Conservation (phyloP, 2,329 filamentous ascomycete genomes). For the Phyllosticta capitalensis region DNA sequence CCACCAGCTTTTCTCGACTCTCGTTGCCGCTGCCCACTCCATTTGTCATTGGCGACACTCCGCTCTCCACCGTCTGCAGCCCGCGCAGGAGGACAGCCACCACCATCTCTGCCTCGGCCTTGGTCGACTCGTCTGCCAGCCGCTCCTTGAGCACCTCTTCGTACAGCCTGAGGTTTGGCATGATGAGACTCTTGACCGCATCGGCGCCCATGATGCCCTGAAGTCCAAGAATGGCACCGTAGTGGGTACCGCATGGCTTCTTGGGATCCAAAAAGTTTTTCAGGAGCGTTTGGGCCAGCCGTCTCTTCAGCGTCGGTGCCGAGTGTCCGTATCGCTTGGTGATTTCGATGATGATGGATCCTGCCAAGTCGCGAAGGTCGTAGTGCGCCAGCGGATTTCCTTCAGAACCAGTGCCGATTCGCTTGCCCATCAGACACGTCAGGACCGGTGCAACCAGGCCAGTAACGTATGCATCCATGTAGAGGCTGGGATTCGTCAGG, state of each 20-base stretch:
- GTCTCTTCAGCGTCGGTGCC: conserved; percentile 73
- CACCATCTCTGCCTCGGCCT: conserved; percentile 52
- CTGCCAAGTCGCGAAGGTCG: conserved; percentile 72
- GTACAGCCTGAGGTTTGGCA: conserved; percentile 58
- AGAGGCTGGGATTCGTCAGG: conserved; percentile 73
- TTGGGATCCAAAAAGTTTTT: conserved; percentile 85
- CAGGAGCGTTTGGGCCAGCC: conserved; percentile 84
- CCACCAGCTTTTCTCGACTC: conserved; percentile 31
- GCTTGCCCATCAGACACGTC: conserved; percentile 80
- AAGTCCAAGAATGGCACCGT: conserved; percentile 76
- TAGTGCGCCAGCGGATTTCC: conserved; percentile 49
- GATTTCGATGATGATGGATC: conserved; percentile 70
- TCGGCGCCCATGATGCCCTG: conserved; percentile 64
- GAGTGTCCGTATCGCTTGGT: conserved; percentile 70
- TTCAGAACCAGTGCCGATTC: conserved; percentile 53
- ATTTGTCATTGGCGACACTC: conserved; percentile 21
- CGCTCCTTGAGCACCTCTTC: conserved; percentile 51
- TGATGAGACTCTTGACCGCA: conserved; percentile 52
- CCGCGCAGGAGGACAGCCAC: conserved; percentile 47
- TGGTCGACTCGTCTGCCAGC: conserved; percentile 44
- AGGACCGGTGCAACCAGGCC: conserved; percentile 76
- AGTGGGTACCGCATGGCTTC: conserved; percentile 75
- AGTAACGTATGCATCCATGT: conserved; percentile 59
- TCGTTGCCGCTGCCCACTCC: conserved; percentile 32
- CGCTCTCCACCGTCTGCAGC: conserved; percentile 41